Evolutionary conservation across 2,329 filamentous ascomycete genomes (phyloP).

Genomic region (Colletotrichum incanum): DNA sequence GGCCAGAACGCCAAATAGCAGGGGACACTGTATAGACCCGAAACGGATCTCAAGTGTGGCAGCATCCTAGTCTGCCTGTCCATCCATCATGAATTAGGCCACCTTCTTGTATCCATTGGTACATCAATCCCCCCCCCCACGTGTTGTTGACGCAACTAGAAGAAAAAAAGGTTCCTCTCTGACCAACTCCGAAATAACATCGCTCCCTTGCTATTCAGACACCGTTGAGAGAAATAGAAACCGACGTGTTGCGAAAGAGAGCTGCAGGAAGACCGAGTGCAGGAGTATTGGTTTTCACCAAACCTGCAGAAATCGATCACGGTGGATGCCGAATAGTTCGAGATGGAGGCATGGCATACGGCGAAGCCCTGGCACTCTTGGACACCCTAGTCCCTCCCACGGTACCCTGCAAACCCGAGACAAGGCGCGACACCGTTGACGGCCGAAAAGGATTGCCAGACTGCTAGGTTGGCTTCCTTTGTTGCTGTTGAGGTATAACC

Average conservation of each 20-base stretch:
- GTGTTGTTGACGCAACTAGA: slow-evolving; percentile 15
- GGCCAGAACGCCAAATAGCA: slow-evolving; percentile 37
- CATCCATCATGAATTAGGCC: slow-evolving; percentile 28
- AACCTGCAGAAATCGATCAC: neutral
- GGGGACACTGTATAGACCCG: neutral
- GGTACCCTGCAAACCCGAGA: neutral
- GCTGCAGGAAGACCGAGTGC: neutral
- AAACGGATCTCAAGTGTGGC: neutral
- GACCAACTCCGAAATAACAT: slow-evolving; percentile 37
- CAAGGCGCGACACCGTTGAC: neutral
- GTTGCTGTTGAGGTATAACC: slow-evolving; percentile 58
- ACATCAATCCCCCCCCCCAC: neutral
- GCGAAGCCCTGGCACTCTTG: neutral
- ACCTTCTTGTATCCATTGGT: slow-evolving; percentile 9
- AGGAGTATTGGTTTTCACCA: neutral
- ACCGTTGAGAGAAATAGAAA: slow-evolving; percentile 11
- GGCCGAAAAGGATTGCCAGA: neutral
- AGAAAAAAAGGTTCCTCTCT: slow-evolving; percentile 12
- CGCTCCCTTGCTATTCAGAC: slow-evolving; percentile 36
- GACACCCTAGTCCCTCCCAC: neutral
- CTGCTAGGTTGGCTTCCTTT: slow-evolving; percentile 42
- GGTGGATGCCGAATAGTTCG: neutral
- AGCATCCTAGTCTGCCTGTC: slow-evolving; percentile 23
- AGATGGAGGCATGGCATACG: neutral
- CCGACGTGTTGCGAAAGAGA: slow-evolving; percentile 8